Conservation (phyloP, 1,139 yeast species). For the Nakaseomyces kungkrabaensis region DNA sequence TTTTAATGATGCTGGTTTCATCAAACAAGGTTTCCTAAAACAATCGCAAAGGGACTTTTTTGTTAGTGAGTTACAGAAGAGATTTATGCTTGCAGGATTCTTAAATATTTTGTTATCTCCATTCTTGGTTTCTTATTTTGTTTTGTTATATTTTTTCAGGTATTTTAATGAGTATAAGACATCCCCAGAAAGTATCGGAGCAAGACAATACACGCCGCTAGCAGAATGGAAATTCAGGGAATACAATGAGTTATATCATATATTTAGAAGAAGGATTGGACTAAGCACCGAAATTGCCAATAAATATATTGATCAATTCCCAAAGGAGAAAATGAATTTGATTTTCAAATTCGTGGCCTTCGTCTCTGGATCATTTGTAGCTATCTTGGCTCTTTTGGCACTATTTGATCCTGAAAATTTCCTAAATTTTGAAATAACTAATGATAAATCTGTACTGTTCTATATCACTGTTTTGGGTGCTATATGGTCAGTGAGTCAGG, state of each 20-base stretch:
- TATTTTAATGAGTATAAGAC: constrained; percentile 88
- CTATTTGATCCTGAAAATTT: constrained; percentile 88
- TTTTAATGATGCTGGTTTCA: constrained; percentile 75
- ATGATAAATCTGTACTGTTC: constrained; percentile 71
- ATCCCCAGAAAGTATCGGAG: constrained; percentile 76
- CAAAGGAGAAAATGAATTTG: constrained; percentile 66
- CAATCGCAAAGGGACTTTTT: constrained; percentile 60
- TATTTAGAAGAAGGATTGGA: constrained; percentile 69
- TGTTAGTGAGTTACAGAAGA: constrained; percentile 58
- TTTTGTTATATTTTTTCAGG: constrained; percentile 73
- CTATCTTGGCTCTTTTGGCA: constrained; percentile 75
- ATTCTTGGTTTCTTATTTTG: constrained; percentile 70
- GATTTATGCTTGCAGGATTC: constrained; percentile 82
- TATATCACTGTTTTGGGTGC: constrained; percentile 84
- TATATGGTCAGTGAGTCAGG: constrained; percentile 61
- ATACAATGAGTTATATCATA: constrained; percentile 83
- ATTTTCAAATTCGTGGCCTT: constrained; percentile 61
- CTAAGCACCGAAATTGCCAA: constrained; percentile 73
- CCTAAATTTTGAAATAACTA: constrained; percentile 78
- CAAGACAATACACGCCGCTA: constrained; percentile 83
- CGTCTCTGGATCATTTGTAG: constrained; percentile 79
- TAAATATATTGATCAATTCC: constrained; percentile 81
- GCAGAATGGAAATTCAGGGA: constrained; percentile 96
- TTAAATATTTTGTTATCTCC: constrained; percentile 79
- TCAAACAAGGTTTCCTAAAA: constrained; percentile 63